phyloP scores from a whole-genome alignment of 2,329 filamentous ascomycete species.

The Aspergillus flavus region DNA sequence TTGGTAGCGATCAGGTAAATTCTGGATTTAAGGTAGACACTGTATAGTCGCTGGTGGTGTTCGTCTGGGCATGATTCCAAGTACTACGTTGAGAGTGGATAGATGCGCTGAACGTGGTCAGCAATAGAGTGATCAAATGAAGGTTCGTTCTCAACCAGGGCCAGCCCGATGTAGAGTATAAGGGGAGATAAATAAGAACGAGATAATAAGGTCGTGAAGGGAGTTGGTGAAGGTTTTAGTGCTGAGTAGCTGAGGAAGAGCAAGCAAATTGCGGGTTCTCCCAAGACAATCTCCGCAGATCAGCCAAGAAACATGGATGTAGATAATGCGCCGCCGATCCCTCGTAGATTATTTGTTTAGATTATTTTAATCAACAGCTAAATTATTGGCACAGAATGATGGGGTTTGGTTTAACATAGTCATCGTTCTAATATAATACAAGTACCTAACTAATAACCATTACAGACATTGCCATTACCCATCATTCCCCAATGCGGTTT shows the following conservation, averaged over 20 bases:
- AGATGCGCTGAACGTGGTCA: conserved; percentile 15
- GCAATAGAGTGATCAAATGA: conserved; percentile 13
- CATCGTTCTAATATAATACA: neutral
- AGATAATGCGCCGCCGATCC: conserved; percentile 5
- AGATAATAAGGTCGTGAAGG: conserved; percentile 2
- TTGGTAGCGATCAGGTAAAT: conserved; percentile 6
- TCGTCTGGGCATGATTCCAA: conserved; percentile 14
- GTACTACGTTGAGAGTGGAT: conserved; percentile 14
- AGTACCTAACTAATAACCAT: neutral
- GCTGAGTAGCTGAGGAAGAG: conserved; percentile 8
- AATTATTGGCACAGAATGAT: neutral
- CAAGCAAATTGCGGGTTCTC: conserved; percentile 7
- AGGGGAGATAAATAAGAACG: conserved; percentile 1
- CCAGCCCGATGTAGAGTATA: conserved; percentile 33
- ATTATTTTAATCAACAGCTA: neutral
- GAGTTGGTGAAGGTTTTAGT: conserved; percentile 2
- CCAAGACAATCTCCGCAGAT: conserved; percentile 14
- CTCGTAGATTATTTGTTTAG: neutral
- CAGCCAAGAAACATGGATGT: conserved; percentile 16
- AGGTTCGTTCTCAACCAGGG: conserved; percentile 28
- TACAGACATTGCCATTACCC: neutral
- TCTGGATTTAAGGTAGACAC: conserved; percentile 7
- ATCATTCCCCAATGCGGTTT: neutral
- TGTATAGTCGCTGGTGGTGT: conserved; percentile 7
- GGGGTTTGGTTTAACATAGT: neutral